Conservation (phyloP, 2,329 filamentous ascomycete genomes). For the Camillea tinctor region DNA sequence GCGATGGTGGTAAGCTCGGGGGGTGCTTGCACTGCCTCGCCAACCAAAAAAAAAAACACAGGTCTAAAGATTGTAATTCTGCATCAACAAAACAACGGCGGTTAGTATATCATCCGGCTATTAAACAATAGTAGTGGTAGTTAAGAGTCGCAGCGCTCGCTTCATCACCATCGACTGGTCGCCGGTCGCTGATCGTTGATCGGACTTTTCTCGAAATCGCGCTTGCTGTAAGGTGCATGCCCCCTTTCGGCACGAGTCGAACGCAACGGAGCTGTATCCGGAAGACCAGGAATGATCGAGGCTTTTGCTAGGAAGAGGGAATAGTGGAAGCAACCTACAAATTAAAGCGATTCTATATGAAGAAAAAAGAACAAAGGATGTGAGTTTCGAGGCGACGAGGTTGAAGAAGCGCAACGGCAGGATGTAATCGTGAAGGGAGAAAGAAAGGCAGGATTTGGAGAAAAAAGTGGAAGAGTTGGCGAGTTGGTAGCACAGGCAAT, state of each 20-base stretch:
- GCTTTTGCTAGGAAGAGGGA: slow-evolving; percentile 2
- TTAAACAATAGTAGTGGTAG: slow-evolving; percentile 6
- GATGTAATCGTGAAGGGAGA: not conserved
- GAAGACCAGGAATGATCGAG: slow-evolving; percentile 8
- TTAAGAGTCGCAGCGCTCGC: slow-evolving; percentile 9
- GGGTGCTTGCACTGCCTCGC: slow-evolving; percentile 18
- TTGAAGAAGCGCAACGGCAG: slow-evolving; percentile 14
- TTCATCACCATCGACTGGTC: slow-evolving; percentile 14
- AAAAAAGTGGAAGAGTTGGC: not conserved
- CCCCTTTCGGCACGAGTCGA: not conserved
- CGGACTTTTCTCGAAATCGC: not conserved
- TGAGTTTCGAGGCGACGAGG: slow-evolving; percentile 20
- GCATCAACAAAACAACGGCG: slow-evolving; percentile 17
- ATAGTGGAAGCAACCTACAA: slow-evolving; percentile 22
- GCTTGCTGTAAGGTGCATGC: not conserved
- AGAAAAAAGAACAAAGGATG: not conserved
- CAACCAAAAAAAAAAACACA: not conserved
- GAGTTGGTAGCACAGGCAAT: slow-evolving; percentile 2
- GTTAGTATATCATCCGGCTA: slow-evolving; percentile 11
- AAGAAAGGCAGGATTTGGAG: not conserved
- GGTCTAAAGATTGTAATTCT: slow-evolving; percentile 22
- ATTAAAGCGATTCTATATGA: slow-evolving; percentile 16
- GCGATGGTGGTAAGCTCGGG: slow-evolving; percentile 20
- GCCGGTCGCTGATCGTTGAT: not conserved
- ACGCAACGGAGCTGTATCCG: slow-evolving; percentile 1